phyloP scores from a whole-genome alignment of 257 asterid genomes.

The Solanum microdontum region DNA sequence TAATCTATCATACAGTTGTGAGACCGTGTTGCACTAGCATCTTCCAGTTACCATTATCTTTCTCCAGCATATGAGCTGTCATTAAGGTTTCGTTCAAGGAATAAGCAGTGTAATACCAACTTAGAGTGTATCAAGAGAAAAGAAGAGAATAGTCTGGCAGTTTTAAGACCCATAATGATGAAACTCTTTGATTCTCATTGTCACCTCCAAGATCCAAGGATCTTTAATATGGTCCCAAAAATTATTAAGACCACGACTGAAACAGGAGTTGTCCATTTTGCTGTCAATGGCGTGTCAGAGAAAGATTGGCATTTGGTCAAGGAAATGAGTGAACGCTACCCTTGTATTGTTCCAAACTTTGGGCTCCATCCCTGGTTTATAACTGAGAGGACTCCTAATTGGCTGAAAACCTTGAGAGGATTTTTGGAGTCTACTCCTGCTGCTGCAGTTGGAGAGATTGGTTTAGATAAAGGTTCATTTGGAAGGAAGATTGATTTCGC shows the following conservation, averaged over 20 bases:
- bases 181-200: constrained; percentile 89
- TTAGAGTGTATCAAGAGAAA: not conserved
- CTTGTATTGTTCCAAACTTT: constrained; percentile 67
- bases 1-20: not conserved
- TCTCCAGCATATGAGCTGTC: not conserved
- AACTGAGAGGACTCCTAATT: constrained; percentile 54
- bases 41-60: not conserved
- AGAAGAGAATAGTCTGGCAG: not conserved
- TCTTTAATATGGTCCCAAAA: constrained; percentile 39
- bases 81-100: not conserved
- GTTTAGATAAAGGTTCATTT: constrained; percentile 75
- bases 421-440: constrained; percentile 51
- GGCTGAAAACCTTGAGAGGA: constrained; percentile 54
- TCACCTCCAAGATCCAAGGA: constrained; percentile 83
- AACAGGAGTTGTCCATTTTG: constrained; percentile 65
- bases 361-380: constrained; percentile 89
- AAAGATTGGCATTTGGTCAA: constrained; percentile 86
- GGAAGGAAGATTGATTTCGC: constrained; percentile 60
- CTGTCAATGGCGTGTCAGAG: constrained; percentile 82
- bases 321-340: constrained; percentile 59
- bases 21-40: not conserved
- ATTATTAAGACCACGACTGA: constrained; percentile 49
- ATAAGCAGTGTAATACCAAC: not conserved
- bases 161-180: constrained; percentile 14
- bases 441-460: constrained; percentile 97